Base-by-base conservation (phyloP, 108 stramenopile species). In the Pseudonitzschia multiseries region DNA sequence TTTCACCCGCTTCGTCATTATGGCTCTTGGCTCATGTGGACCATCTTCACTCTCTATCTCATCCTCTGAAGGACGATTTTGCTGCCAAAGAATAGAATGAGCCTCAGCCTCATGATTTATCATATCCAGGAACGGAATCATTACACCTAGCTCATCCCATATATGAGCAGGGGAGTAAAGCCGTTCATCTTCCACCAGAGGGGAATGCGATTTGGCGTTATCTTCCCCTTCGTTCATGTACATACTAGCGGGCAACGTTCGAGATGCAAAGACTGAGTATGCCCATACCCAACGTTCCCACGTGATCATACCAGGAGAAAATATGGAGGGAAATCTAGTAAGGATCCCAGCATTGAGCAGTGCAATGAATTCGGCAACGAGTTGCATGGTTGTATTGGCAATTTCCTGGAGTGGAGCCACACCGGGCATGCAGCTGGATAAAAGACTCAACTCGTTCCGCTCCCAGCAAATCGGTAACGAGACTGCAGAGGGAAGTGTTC, bases 271-370 rank as follows among this genome's bases (percentile, higher is more conserved):
- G 14, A 85, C 80, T 13, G 93, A 80, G 17, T 91, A 89, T 29
- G 93, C 93, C 93, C 93, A 94, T 36, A 94, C 87, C 93, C 93
- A 94, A n/a, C 91, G 77, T 69, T 94, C 93, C 89, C 91, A 94
- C 21, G 93, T 94, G 42, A 94, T 71, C 53, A 92, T 72, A 57
- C 89, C 91, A 40, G 81, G 85, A 17, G 89, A 81, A 72, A 94
- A 92, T 15, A 82, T 76, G 9, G 68, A 56, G 2, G 91, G 89
- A 71, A 89, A 91, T 21, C 86, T 74, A 14, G 77, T 68, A 20
- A 91, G 77, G 50, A 94, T 76, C 4, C 93, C 93, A 0, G 90
- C 89, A 21, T 91, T 87, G 24, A 94, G 33, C 40, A 94, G 82
- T 17, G 91, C 87, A 15, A 87, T 78, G 59, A 92, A 87, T 51